A percentile compares a stretch with the other conserved stretches of the same genome.
Conservation (phyloP, 345 rosid genomes). For the Camelina neglecta region DNA sequence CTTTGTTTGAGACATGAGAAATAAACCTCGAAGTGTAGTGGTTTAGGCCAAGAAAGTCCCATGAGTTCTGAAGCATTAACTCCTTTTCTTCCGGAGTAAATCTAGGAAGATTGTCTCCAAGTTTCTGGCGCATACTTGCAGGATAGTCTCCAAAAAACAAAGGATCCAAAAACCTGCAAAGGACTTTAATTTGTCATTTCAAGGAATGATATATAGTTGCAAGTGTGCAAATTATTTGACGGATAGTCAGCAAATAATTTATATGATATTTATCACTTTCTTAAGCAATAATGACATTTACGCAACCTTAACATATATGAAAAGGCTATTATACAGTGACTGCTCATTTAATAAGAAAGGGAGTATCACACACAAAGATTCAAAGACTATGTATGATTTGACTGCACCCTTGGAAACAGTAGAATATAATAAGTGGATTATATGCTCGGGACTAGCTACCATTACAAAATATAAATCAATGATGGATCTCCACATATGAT, state of each 20-base stretch:
- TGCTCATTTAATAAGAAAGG: background rate
- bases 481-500: background rate
- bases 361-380: background rate
- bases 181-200: conserved; percentile 14
- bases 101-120: conserved; percentile 73
- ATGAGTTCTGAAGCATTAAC: conserved; percentile 55
- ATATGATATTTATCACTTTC: background rate
- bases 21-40: conserved; percentile 87
- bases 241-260: background rate
- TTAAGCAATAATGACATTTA: background rate
- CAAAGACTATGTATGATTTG: background rate
- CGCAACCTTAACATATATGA: background rate
- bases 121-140: conserved; percentile 61
- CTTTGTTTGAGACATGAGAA: conserved; percentile 52
- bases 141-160: conserved; percentile 87
- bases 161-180: conserved; percentile 78
- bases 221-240: background rate
- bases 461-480: background rate
- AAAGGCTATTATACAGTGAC: background rate
- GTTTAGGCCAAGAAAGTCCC: conserved; percentile 88
- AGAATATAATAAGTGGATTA: background rate
- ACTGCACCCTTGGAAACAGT: background rate
- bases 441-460: background rate
- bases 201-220: conserved; percentile 2
- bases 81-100: conserved; percentile 72